A percentile compares a stretch with the other conserved stretches of the same genome.
Conservation (phyloP, 139 green algal genomes). For the Volvox africanus region DNA sequence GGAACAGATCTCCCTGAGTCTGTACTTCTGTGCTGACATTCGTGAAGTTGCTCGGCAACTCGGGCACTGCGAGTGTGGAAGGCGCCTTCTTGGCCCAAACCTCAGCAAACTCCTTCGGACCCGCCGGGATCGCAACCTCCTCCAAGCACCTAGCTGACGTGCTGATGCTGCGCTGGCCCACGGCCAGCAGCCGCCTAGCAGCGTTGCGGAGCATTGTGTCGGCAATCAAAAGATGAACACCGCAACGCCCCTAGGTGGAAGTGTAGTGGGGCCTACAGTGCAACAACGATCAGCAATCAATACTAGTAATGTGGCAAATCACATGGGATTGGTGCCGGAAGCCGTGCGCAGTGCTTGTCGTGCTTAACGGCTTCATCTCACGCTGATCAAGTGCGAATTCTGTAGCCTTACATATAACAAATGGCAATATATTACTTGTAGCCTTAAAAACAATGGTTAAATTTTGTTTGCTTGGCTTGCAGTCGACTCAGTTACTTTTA, state of each 20-base stretch:
- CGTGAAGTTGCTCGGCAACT: constrained; percentile 63
- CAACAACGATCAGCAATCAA: background rate
- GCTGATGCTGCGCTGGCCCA: constrained; percentile 38
- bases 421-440: background rate
- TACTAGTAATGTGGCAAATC: background rate
- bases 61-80: constrained; percentile 58
- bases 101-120: constrained; percentile 71
- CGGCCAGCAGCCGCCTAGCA: constrained; percentile 43
- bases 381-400: background rate
- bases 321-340: background rate
- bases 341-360: background rate
- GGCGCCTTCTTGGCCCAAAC: constrained; percentile 62
- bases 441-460: background rate
- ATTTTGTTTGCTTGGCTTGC: background rate
- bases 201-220: constrained; percentile 41
- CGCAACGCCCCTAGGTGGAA: constrained; percentile 22
- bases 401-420: background rate
- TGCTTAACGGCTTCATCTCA: background rate
- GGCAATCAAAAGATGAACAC: constrained; percentile 18
- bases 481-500: background rate
- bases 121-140: constrained; percentile 52
- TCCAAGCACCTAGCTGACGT: constrained; percentile 39
- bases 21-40: constrained; percentile 49
- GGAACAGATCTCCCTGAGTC: constrained; percentile 66
- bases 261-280: background rate